Evolutionary conservation across 2,329 filamentous ascomycete species (phyloP).

Genomic region (Plenodomus biglobosus): DNA sequence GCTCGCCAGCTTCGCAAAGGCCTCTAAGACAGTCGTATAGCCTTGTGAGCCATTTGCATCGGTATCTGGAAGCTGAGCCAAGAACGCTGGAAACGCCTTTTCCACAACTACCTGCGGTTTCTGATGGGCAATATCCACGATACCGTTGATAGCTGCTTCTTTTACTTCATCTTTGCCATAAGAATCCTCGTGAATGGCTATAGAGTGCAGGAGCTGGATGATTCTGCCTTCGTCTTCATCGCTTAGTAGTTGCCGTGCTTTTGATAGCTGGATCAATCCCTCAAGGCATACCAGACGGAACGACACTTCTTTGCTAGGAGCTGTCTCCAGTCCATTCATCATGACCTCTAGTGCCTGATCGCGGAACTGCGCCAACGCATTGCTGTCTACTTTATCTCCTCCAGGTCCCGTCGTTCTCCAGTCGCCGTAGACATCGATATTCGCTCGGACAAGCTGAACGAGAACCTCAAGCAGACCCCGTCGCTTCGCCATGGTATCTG

Average conservation of each 20-base stretch:
- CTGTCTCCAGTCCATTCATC: constrained; percentile 47
- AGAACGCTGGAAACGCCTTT: constrained; percentile 66
- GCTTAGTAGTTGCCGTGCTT: constrained; percentile 45
- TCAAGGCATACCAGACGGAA: constrained; percentile 51
- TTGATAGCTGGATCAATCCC: constrained; percentile 49
- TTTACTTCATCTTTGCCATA: constrained; percentile 60
- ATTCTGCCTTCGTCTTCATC: constrained; percentile 51
- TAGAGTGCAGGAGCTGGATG: constrained; percentile 62
- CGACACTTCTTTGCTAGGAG: constrained; percentile 53
- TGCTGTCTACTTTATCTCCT: constrained; percentile 32
- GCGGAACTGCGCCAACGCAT: constrained; percentile 45
- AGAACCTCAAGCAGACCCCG: constrained; percentile 64
- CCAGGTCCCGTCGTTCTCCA: constrained; percentile 52
- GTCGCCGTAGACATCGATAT: constrained; percentile 58
- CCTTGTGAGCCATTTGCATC: constrained; percentile 50
- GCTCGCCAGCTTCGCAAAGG: constrained; percentile 63
- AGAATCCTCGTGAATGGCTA: constrained; percentile 61
- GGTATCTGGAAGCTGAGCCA: constrained; percentile 63
- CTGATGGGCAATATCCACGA: constrained; percentile 63
- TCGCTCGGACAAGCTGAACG: constrained; percentile 60
- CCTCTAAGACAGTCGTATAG: constrained; percentile 62
- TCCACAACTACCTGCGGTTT: constrained; percentile 65
- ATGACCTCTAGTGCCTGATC: constrained; percentile 48
- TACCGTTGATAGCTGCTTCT: constrained; percentile 58
- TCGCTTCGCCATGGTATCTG: constrained; percentile 63